These are phyloP conservation scores for Metschnikowia rubicola DNA, from an alignment of 805 yeast species.

Conservation along the genomic window DNA sequence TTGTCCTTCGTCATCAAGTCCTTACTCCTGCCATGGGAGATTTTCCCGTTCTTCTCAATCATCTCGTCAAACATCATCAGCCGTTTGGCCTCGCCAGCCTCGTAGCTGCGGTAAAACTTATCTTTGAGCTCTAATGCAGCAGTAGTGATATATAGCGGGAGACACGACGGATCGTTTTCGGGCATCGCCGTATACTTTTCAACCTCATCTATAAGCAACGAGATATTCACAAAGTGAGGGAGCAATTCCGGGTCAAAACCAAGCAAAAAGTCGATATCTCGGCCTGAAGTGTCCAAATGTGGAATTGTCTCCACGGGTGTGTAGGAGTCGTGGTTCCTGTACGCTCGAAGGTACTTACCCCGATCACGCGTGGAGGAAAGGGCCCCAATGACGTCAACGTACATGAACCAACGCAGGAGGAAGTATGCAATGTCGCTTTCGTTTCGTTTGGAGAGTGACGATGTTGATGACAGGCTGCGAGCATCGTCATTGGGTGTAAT, in stretches of 20 bases:
- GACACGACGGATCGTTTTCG: conserved; percentile 17
- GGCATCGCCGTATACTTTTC: conserved; percentile 17
- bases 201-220: conserved; percentile 29
- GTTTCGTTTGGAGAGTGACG: conserved; percentile 10
- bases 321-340: conserved; percentile 17
- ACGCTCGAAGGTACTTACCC: conserved; percentile 27
- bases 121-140: conserved; percentile 36
- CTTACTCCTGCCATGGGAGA: not conserved
- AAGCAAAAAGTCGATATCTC: conserved; percentile 55
- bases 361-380: conserved; percentile 50
- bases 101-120: conserved; percentile 10
- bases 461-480: not conserved
- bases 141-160: conserved; percentile 23
- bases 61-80: conserved; percentile 12
- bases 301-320: conserved; percentile 23
- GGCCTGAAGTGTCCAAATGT: conserved; percentile 15
- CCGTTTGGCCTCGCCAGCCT: conserved; percentile 15
- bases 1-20: conserved; percentile 29
- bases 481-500: not conserved
- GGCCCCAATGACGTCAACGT: conserved; percentile 61
- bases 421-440: conserved; percentile 49
- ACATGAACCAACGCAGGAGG: conserved; percentile 65
- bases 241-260: conserved; percentile 67
- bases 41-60: conserved; percentile 11
- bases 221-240: conserved; percentile 53